phyloP scores from a whole-genome alignment of 2,329 filamentous ascomycete genomes.

The Amauroascus niger region DNA sequence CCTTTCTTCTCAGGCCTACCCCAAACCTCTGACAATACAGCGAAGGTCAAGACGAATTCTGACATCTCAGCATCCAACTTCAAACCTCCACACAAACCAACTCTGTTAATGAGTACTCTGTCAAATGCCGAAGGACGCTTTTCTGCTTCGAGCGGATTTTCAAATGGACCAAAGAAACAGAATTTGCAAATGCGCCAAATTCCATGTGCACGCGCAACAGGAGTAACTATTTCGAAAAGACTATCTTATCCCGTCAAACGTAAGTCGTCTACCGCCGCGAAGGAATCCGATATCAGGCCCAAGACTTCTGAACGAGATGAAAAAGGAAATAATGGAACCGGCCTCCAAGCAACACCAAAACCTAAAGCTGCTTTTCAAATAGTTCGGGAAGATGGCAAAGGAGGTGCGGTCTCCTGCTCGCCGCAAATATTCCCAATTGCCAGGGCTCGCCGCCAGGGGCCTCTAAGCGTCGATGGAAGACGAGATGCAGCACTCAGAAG shows the following conservation, averaged over 20 bases:
- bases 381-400: conserved; percentile 37
- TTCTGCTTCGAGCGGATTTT: neutral
- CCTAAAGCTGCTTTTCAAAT: conserved; percentile 31
- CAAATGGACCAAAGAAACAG: neutral
- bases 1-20: neutral
- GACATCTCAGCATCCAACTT: neutral
- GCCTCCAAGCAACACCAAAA: conserved; percentile 21
- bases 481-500: conserved; percentile 35
- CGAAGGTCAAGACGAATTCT: neutral
- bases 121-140: neutral
- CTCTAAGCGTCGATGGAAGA: conserved; percentile 31
- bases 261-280: neutral
- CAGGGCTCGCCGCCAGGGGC: conserved; percentile 37
- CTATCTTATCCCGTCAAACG: neutral
- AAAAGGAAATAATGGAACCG: neutral
- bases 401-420: conserved; percentile 32
- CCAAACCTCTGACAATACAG: neutral
- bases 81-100: neutral
- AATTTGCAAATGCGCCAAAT: neutral
- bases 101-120: neutral
- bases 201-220: neutral
- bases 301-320: neutral
- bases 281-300: neutral
- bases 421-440: conserved; percentile 35
- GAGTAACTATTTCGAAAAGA: neutral